phyloP scores from a whole-genome alignment of 2,329 filamentous ascomycete species.

The Aspergillus brasiliensis region DNA sequence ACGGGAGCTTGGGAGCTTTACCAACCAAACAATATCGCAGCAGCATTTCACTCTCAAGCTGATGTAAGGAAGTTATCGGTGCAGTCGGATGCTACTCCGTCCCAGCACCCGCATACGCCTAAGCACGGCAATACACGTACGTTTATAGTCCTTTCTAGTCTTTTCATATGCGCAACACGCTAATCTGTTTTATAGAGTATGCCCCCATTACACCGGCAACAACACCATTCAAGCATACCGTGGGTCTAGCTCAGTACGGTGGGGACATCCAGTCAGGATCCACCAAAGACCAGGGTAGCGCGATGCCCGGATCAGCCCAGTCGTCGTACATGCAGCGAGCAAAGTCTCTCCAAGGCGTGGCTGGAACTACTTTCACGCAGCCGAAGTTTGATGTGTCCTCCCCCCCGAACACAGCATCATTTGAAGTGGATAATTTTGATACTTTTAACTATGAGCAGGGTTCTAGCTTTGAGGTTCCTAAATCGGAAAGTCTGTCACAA shows the following conservation, averaged over 20 bases:
- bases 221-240: constrained; percentile 55
- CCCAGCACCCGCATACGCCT: constrained; percentile 63
- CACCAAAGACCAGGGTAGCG: constrained; percentile 39
- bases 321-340: constrained; percentile 48
- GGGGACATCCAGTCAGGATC: constrained; percentile 44
- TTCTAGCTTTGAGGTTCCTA: constrained; percentile 31
- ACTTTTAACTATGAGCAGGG: constrained; percentile 56
- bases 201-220: constrained; percentile 69
- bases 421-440: constrained; percentile 49
- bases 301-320: constrained; percentile 35
- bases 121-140: constrained; percentile 63
- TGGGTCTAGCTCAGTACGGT: constrained; percentile 40
- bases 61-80: constrained; percentile 40
- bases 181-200: constrained; percentile 52
- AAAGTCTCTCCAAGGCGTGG: constrained; percentile 50
- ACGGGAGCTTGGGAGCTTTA: constrained; percentile 32
- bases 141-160: constrained; percentile 27
- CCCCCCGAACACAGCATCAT: constrained; percentile 58
- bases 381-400: constrained; percentile 55
- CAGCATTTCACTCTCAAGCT: constrained; percentile 26
- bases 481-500: constrained; percentile 37
- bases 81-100: constrained; percentile 40
- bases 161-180: constrained; percentile 4
- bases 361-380: constrained; percentile 34
- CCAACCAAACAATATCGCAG: constrained; percentile 22